Evolutionary conservation across 371 early-diverging fungal genomes (phyloP), one percentile per base, ranked within the genome.

Genomic region (Apophysomyces elegans): DNA sequence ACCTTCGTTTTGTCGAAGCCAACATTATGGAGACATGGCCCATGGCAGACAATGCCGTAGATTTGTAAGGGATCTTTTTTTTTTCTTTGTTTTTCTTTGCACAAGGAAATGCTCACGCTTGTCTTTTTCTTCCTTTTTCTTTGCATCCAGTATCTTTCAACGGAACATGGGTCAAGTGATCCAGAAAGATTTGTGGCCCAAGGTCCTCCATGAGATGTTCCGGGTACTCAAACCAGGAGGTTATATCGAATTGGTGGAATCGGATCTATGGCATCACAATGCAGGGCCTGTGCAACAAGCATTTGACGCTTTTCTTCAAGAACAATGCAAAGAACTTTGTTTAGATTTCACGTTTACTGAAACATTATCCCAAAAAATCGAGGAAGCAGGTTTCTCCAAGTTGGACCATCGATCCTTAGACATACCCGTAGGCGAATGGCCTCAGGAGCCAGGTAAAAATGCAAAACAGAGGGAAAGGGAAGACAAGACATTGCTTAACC

Each of bases 401-500:
- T 26, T 80, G n/a, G 74, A 75, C 21, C 64, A 67, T 18, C 60
- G 69, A 37, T 35, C 64, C 5, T 45, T 83, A 57, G 83, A 83
- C 57, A 72, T 83, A 45, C 83, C 83, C 1, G 66, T 79, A 18
- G 83, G 83, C 11, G 83, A 83, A 69, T 83, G 83, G 83, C 77
- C 80, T 12, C 61, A 66, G 26, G 83, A 83, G 54, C 64, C 75
- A 61, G 77, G 77, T 77, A 74, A 54, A 54, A 54, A 7, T 12
- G 3, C 9, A 54, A n/a, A 38, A 35, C 13, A 21, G 32, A 41
- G 41, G 9, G 8, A 62, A 43, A 16, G 7, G 9, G 4, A 35
- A 47, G 37, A 37, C 41, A 61, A 41, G 26, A 14, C 41, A 45
- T 43, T 13, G n/a, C 32, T 8, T 35, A 37, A 60, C n/a, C 21